These are phyloP conservation scores for Sistotremastrum suecicum DNA, from an alignment of 768 basidiomycete genomes.

Conservation along the genomic window DNA sequence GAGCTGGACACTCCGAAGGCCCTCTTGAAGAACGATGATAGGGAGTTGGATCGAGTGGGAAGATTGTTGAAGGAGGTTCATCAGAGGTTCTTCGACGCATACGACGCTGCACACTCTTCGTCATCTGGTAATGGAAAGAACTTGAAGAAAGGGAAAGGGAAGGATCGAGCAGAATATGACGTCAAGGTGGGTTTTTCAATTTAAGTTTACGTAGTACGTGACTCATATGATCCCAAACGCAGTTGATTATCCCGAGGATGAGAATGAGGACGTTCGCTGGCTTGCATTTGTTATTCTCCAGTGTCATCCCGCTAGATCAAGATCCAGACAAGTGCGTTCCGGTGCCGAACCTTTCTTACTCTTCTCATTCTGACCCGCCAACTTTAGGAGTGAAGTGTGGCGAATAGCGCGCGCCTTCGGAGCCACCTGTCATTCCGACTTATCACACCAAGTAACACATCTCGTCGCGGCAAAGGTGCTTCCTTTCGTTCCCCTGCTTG, in stretches of 20 bases:
- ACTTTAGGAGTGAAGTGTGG: conserved; percentile 56
- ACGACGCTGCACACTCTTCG: conserved; percentile 28
- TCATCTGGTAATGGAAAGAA: conserved; percentile 11
- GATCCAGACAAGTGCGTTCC: conserved; percentile 41
- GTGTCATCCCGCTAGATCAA: conserved; percentile 84
- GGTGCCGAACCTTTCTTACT: background rate
- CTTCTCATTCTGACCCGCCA: background rate
- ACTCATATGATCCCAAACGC: conserved; percentile 2
- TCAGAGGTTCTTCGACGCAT: conserved; percentile 54
- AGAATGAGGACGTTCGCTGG: conserved; percentile 65
- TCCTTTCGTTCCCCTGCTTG: conserved; percentile 4
- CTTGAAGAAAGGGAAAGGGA: conserved; percentile 15
- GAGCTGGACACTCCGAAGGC: conserved; percentile 51
- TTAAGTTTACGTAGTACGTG: conserved; percentile 1
- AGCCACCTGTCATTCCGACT: conserved; percentile 60
- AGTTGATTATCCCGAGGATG: conserved; percentile 79
- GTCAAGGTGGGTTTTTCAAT: conserved; percentile 54
- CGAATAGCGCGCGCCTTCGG: conserved; percentile 78
- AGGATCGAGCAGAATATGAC: conserved; percentile 34
- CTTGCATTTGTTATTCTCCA: conserved; percentile 80
- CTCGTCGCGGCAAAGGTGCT: conserved; percentile 80
- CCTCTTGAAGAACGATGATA: conserved; percentile 76
- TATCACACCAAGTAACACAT: conserved; percentile 62
- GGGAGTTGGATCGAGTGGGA: conserved; percentile 65
- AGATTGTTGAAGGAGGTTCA: conserved; percentile 74